phyloP scores from a whole-genome alignment of 495 filamentous ascomycete species.

The Clohesyomyces aquaticus region DNA sequence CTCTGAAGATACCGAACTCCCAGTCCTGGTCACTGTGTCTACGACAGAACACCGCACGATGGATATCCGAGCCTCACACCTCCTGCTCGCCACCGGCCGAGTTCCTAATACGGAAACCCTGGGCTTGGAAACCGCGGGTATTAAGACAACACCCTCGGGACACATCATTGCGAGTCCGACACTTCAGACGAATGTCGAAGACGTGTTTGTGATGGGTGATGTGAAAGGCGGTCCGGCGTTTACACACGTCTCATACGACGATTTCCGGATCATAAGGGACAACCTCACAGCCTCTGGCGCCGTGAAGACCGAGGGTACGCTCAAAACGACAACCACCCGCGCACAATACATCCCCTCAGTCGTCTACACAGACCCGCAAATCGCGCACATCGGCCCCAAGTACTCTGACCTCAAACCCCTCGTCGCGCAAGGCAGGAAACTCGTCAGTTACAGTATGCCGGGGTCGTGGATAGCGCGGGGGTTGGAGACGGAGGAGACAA shows the following conservation, averaged over 20 bases:
- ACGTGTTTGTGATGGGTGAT: constrained; percentile 56
- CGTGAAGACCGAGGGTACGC: neutral
- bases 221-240: constrained; percentile 58
- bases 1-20: constrained; percentile 18
- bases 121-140: constrained; percentile 44
- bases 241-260: constrained; percentile 60
- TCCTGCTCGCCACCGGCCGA: constrained; percentile 55
- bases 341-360: constrained; percentile 52
- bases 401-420: constrained; percentile 43
- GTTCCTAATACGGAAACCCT: constrained; percentile 53
- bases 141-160: constrained; percentile 45
- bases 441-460: constrained; percentile 55
- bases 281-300: constrained; percentile 44
- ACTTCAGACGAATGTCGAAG: constrained; percentile 48
- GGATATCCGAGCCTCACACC: constrained; percentile 48
- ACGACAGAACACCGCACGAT: constrained; percentile 26
- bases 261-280: constrained; percentile 55
- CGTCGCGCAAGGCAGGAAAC: constrained; percentile 38
- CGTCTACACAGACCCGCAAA: constrained; percentile 58
- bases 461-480: constrained; percentile 57
- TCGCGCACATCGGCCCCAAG: constrained; percentile 56
- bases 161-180: constrained; percentile 50
- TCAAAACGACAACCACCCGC: constrained; percentile 44
- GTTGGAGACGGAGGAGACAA: constrained; percentile 56
- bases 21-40: constrained; percentile 22